Conservation (phyloP, 2,329 filamentous ascomycete genomes). For the Monosporascus sp. region DNA sequence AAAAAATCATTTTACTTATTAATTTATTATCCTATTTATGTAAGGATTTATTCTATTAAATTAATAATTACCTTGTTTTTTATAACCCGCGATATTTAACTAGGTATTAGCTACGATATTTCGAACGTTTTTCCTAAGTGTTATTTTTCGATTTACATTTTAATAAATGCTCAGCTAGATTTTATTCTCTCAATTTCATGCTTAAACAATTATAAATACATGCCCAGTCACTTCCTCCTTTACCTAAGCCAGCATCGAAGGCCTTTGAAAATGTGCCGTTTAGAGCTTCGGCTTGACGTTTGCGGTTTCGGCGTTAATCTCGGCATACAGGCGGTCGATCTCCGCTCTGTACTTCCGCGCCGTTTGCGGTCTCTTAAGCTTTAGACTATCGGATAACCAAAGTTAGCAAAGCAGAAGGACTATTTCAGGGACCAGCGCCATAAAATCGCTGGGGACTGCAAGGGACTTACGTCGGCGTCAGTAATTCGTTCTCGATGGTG, state of each 20-base stretch:
- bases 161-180: no score
- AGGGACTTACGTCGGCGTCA: constrained; percentile 74
- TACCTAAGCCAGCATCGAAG: no score
- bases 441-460: not conserved
- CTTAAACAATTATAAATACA: no score
- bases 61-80: constrained; percentile 4
- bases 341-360: constrained; percentile 47
- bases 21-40: no score
- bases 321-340: constrained; percentile 53
- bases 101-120: not conserved
- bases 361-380: constrained; percentile 55
- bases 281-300: constrained; percentile 42
- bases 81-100: constrained; percentile 1
- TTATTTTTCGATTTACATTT: no score
- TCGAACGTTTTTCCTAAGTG: no score
- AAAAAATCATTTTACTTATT: no score
- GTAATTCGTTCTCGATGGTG: constrained; percentile 83
- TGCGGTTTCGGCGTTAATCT: constrained; percentile 39
- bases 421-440: not conserved
- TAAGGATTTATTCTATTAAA: no score
- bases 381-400: constrained; percentile 37
- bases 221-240: no score
- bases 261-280: not conserved
- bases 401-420: constrained; percentile 11
- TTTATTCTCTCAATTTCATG: no score